Evolutionary conservation across 495 filamentous ascomycete species (phyloP), one percentile per base, ranked within the genome.

Genomic region (Cudoniella acicularis): DNA sequence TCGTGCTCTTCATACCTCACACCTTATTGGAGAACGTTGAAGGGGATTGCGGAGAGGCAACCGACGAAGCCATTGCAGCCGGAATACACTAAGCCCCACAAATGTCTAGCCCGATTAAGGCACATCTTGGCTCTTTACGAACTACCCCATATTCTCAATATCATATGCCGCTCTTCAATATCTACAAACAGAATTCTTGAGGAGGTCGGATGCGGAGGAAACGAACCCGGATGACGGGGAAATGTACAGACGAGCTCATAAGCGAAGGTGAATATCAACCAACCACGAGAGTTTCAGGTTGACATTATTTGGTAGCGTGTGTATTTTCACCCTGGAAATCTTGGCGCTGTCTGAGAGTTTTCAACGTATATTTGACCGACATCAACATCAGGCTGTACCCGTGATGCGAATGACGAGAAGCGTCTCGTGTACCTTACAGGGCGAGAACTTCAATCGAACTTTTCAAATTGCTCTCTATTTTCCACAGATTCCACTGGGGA

Each of bases 21-120:
- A 6, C 20, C 20, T n/a, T n/a, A 50, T 23, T 50, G 6, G 48
- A 50, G 3, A 50, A 50, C 21, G 40, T 30, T 45, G n/a, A 54
- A 60, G 62, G 63, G 63, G 49, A 65, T 45, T 57, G 56, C 63
- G 63, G 63, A 59, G 63, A 65, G 55, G 48, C 46, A 59, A 23
- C 63, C 63, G 63, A 51, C 56, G 59, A 52, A 65, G 49, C 54
- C 30, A 59, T 52, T 42, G 60, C 59, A 65, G 59, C 63, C 63
- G 59, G 52, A 59, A 65, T 62, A 48, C 25, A 47, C 6, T 2
- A 2, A 23, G 25, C 10, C 20, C 54, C 58, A 47, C 46, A 36
- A 2, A 17, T 18, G 8, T 30, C n/a, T 57, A 36, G 30, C 46
- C 55, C 49, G 56, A 56, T 54, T 43, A 24, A 60, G 57, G 10